phyloP scores from a whole-genome alignment of 306 rosid genomes.

The Corylus heterophylla region DNA sequence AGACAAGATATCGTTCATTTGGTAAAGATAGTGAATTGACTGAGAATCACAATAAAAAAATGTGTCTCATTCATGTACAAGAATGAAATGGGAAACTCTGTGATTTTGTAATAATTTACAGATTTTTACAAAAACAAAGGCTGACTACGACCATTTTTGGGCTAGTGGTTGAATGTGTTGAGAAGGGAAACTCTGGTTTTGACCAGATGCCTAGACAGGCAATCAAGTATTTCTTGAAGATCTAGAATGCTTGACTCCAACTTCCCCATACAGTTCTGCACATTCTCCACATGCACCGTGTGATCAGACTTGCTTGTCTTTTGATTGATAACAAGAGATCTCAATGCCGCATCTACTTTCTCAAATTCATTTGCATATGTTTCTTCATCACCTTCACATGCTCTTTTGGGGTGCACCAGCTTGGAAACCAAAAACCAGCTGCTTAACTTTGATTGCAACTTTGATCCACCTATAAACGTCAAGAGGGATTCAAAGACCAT shows the following conservation, averaged over 20 bases:
- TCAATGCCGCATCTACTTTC: slow-evolving; percentile 50
- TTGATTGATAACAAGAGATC: slow-evolving; percentile 35
- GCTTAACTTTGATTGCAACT: slow-evolving; percentile 25
- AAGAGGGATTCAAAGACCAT: slow-evolving; percentile 33
- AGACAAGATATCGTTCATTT: too few species aligned
- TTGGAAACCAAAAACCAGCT: slow-evolving; percentile 49
- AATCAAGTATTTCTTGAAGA: slow-evolving; percentile 43
- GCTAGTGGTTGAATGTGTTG: slow-evolving; percentile 47
- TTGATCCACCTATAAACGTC: slow-evolving; percentile 29
- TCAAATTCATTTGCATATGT: slow-evolving; percentile 40
- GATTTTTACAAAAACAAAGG: background rate
- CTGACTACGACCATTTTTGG: slow-evolving; percentile 2
- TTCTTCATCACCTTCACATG: slow-evolving; percentile 27
- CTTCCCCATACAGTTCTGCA: slow-evolving; percentile 38
- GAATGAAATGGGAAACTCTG: too few species aligned
- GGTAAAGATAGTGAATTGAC: too few species aligned
- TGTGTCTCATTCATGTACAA: too few species aligned
- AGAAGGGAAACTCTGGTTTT: slow-evolving; percentile 49
- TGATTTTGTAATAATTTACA: too few species aligned
- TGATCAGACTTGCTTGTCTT: slow-evolving; percentile 30
- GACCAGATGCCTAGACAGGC: slow-evolving; percentile 42
- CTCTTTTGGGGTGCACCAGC: slow-evolving; percentile 30
- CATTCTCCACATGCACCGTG: background rate
- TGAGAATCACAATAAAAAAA: too few species aligned
- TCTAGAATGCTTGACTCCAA: slow-evolving; percentile 45